These are phyloP conservation scores for Thelonectria rubi DNA, from an alignment of 2,329 filamentous ascomycete genomes.

Conservation along the genomic window DNA sequence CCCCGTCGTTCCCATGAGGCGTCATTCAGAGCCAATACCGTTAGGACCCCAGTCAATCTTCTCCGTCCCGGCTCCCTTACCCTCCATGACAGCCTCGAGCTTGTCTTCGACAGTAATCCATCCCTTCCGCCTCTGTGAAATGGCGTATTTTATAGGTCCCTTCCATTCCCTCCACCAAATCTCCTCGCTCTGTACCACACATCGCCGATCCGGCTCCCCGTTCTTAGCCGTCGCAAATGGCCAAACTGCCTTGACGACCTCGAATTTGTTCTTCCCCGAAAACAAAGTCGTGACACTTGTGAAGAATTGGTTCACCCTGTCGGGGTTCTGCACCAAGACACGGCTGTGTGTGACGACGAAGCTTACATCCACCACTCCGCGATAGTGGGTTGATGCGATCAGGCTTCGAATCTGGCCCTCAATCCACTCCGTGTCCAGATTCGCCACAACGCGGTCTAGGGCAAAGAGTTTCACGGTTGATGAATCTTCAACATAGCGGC, in stretches of 20 bases:
- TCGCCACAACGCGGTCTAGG: conserved; percentile 62
- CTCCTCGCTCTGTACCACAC: conserved; percentile 64
- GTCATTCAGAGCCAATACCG: conserved; percentile 7
- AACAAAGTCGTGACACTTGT: conserved; percentile 62
- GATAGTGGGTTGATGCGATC: conserved; percentile 59
- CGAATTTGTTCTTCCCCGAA: conserved; percentile 62
- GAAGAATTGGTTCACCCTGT: conserved; percentile 64
- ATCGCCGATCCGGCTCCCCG: conserved; percentile 55
- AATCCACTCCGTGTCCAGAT: conserved; percentile 64
- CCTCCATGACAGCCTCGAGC: conserved; percentile 62
- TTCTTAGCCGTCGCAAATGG: conserved; percentile 62
- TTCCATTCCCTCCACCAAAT: conserved; percentile 60
- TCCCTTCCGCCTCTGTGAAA: conserved; percentile 52
- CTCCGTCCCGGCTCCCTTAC: conserved; percentile 49
- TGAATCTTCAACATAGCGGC: conserved; percentile 56
- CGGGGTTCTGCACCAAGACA: conserved; percentile 60
- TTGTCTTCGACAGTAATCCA: conserved; percentile 63
- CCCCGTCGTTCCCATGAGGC: neutral
- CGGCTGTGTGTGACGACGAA: conserved; percentile 61
- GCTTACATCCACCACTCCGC: conserved; percentile 57
- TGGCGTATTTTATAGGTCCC: conserved; percentile 52
- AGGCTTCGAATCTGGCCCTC: conserved; percentile 64
- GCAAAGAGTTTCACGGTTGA: conserved; percentile 58
- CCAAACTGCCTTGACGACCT: conserved; percentile 65
- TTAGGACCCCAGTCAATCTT: conserved; percentile 58